Evolutionary conservation across 2,329 filamentous ascomycete species (phyloP), one percentile per base, ranked within the genome.

Genomic region (Domatiomyces globalis): DNA sequence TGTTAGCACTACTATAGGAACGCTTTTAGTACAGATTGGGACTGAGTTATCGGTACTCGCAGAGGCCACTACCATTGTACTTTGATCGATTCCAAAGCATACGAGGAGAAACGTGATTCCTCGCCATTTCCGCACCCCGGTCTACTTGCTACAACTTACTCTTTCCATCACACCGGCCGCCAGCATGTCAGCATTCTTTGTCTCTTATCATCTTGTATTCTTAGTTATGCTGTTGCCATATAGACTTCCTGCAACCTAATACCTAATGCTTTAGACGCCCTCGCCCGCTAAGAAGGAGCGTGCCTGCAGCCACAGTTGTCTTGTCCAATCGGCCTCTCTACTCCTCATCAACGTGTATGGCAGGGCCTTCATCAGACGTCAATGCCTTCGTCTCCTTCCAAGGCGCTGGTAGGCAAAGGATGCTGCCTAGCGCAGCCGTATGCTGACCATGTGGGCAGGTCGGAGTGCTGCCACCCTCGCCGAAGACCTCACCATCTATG

Each of bases 401-500:
- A 15, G 19, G 43, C 15, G 33, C 33, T 5, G 33, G 33, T 39
- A 39, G 12, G 33, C 33, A 2, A 39, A 15, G 33, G 33, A 39
- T 15, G 33, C 33, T 39, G 33, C 10, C 33, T 39, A 10, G 12
- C 33, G 10, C 12, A 15, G 33, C 2, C 10, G 33, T 17, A 49
- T 33, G 27, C 39, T 54, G 20, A 51, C 45, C 7, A 20, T 46
- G 39, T 47, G 22, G 29, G 36, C 51, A 60, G 58, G 58, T 45
- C 58, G 57, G 45, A 56, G 54, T 56, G 68, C 72, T 50, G 75
- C 75, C 29, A 69, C 73, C 58, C 69, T 75, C 52, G 66, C 72
- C 54, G 68, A 74, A 56, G 75, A 79, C 60, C 69, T 79, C 57
- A 63, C 71, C 51, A 65, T 66, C 47, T 75, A 77, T 61, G 73